phyloP scores from a whole-genome alignment of 495 filamentous ascomycete genomes.

The Cetradonia linearis region DNA sequence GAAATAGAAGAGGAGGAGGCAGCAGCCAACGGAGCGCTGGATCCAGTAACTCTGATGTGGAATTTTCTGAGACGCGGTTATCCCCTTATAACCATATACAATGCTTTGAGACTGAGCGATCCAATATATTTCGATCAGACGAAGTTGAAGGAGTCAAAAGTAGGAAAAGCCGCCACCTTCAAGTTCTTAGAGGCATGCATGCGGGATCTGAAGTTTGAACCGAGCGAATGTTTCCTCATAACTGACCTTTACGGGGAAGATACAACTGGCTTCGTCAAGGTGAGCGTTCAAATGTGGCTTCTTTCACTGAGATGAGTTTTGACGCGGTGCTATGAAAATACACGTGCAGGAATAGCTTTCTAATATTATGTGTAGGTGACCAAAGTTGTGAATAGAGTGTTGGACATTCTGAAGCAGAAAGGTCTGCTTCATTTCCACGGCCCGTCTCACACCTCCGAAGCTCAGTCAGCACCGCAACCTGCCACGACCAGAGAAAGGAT shows the following conservation, averaged over 20 bases:
- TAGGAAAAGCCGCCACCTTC: constrained; percentile 59
- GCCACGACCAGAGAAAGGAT: constrained; percentile 79
- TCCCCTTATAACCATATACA: constrained; percentile 82
- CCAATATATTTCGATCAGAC: constrained; percentile 53
- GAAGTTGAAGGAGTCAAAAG: constrained; percentile 51
- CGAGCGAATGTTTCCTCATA: constrained; percentile 81
- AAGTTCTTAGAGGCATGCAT: constrained; percentile 61
- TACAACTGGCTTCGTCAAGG: constrained; percentile 95
- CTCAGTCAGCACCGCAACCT: constrained; percentile 29
- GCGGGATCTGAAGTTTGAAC: constrained; percentile 60
- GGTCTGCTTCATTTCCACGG: constrained; percentile 53
- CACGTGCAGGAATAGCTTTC: constrained; percentile 2
- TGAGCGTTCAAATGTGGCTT: constrained; percentile 30
- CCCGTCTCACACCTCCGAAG: constrained; percentile 30
- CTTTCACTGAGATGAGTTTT: not conserved
- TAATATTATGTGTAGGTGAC: constrained; percentile 48
- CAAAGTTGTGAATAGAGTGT: constrained; percentile 74
- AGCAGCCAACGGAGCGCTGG: constrained; percentile 48
- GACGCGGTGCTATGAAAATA: not conserved
- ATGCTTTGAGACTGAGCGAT: constrained; percentile 57
- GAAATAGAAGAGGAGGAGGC: constrained; percentile 51
- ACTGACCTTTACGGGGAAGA: constrained; percentile 85
- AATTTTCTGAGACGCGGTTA: constrained; percentile 73
- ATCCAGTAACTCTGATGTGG: constrained; percentile 88
- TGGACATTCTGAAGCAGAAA: constrained; percentile 70